These are phyloP conservation scores for Pseudomassariella vexata DNA, from an alignment of 2,329 filamentous ascomycete genomes.

Conservation along the genomic window DNA sequence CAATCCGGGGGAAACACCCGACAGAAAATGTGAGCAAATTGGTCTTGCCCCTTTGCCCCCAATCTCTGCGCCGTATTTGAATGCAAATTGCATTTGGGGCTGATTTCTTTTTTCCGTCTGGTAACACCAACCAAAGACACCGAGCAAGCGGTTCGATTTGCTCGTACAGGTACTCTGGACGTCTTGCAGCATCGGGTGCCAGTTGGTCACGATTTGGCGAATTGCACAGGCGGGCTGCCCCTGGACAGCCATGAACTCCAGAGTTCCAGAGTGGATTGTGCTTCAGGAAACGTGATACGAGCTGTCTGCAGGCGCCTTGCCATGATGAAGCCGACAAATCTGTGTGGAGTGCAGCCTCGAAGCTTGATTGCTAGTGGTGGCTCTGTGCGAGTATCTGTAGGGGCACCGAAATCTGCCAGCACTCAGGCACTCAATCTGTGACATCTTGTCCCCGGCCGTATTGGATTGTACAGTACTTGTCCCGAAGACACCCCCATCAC, in stretches of 20 bases:
- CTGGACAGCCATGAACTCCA: background rate
- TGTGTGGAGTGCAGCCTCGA: background rate
- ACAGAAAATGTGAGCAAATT: no score
- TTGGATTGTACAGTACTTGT: background rate
- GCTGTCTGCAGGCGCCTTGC: constrained; percentile 1
- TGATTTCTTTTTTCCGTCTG: no score
- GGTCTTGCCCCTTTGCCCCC: no score
- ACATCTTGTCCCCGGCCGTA: background rate
- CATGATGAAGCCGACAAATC: background rate
- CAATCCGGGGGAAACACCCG: no score
- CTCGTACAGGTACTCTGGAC: no score
- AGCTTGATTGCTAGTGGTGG: background rate
- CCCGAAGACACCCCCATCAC: background rate
- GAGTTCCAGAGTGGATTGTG: no score
- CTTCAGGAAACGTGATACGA: constrained; percentile 2
- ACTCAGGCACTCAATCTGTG: background rate
- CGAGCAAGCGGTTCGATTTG: no score
- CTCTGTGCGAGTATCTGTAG: background rate
- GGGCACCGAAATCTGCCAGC: background rate
- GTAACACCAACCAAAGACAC: no score
- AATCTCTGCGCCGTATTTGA: no score
- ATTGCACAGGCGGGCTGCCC: background rate
- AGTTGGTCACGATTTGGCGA: no score
- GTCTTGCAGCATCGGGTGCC: no score
- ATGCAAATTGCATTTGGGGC: no score